Conservation (phyloP, 495 filamentous ascomycete genomes). For the Aspergillus bridgeri region DNA sequence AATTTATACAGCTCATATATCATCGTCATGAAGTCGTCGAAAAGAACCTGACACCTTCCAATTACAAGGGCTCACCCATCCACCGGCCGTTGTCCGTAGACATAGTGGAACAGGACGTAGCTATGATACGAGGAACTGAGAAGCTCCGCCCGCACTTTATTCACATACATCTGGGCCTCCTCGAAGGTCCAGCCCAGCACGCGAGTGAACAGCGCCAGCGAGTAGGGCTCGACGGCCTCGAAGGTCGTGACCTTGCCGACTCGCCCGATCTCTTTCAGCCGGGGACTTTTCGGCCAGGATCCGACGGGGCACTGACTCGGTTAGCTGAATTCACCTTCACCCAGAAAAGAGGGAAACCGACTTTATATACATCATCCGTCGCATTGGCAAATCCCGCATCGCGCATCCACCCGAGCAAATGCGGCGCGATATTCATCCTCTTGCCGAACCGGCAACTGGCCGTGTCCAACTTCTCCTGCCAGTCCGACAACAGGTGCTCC, state of each 20-base stretch:
- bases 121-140: slow-evolving; percentile 29
- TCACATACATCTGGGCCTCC: slow-evolving; percentile 31
- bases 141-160: slow-evolving; percentile 35
- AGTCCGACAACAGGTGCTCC: slow-evolving; percentile 24
- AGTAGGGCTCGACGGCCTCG: slow-evolving; percentile 50
- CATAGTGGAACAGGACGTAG: slow-evolving; percentile 36
- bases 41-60: neutral
- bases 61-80: slow-evolving; percentile 11
- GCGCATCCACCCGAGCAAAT: slow-evolving; percentile 25
- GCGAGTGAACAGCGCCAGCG: slow-evolving; percentile 52
- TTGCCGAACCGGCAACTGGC: slow-evolving; percentile 39
- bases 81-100: slow-evolving; percentile 39
- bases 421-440: slow-evolving; percentile 31
- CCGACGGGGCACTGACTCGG: slow-evolving; percentile 37
- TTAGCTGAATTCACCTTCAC: neutral
- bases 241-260: slow-evolving; percentile 32
- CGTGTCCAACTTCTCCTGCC: slow-evolving; percentile 26
- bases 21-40: slow-evolving; percentile 8
- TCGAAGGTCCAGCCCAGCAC: slow-evolving; percentile 46
- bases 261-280: slow-evolving; percentile 49
- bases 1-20: slow-evolving; percentile 8
- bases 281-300: slow-evolving; percentile 49
- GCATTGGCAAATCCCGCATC: slow-evolving; percentile 35
- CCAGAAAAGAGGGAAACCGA: slow-evolving; percentile 12
- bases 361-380: slow-evolving; percentile 40